Evolutionary conservation across 371 early-diverging fungal species (phyloP).

Genomic region (Apophysomyces trapeziformis): DNA sequence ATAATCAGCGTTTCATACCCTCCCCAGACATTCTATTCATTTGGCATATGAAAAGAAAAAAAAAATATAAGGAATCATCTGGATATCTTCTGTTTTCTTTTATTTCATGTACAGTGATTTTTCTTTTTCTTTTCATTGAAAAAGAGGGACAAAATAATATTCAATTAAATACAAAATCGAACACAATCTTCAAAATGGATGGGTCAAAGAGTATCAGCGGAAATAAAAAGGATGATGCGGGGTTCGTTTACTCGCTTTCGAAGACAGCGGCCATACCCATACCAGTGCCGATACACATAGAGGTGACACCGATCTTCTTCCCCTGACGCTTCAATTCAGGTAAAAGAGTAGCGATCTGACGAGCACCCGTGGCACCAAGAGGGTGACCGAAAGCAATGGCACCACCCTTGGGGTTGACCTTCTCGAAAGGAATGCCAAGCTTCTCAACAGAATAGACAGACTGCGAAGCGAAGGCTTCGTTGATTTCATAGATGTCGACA

Average conservation of each 20-base stretch:
- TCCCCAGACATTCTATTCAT: neutral
- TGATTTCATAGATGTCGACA: slow-evolving; percentile 83
- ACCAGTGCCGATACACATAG: slow-evolving; percentile 98
- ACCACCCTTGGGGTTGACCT: slow-evolving; percentile 98
- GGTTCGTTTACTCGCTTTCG: slow-evolving; percentile 72
- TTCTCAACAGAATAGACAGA: slow-evolving; percentile 91
- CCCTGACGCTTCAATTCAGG: slow-evolving; percentile 90
- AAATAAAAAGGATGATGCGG: too few relatives aligned
- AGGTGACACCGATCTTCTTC: slow-evolving; percentile 86
- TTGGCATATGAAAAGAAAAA: neutral
- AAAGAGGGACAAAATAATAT: neutral
- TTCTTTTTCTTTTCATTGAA: neutral
- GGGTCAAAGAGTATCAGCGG: too few relatives aligned
- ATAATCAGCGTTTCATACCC: slow-evolving; percentile 12
- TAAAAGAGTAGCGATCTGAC: slow-evolving; percentile 94
- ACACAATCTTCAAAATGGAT: neutral
- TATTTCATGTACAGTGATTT: slow-evolving; percentile 5
- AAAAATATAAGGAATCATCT: neutral
- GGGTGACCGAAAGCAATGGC: slow-evolving; percentile 76
- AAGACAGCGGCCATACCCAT: slow-evolving; percentile 97
- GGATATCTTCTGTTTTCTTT: neutral
- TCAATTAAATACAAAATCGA: slow-evolving; percentile 1
- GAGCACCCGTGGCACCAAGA: slow-evolving; percentile 93
- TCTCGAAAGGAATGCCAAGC: slow-evolving; percentile 81
- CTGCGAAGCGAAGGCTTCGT: slow-evolving; percentile 99